Evolutionary conservation across 164 flowering plant species (phyloP).

Genomic region (Akebia trifoliata): DNA sequence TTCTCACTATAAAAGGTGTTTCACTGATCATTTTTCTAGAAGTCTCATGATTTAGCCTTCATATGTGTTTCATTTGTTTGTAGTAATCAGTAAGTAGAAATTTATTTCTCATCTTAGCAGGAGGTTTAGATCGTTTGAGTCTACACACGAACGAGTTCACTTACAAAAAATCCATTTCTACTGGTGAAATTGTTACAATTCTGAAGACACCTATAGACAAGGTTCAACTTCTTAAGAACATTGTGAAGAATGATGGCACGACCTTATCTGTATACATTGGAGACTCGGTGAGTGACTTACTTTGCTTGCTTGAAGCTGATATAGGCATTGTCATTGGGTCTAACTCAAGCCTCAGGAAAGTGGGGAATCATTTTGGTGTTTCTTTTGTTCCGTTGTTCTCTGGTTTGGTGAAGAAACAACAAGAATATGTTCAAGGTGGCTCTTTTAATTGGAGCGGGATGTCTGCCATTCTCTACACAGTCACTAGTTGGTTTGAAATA

Average conservation of each 20-base stretch:
- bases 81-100: too few relatives aligned
- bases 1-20: too few relatives aligned
- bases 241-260: constrained; percentile 13
- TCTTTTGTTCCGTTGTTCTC: constrained; percentile 30
- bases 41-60: too few relatives aligned
- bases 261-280: constrained; percentile 31
- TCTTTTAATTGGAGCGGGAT: constrained; percentile 22
- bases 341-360: constrained; percentile 27
- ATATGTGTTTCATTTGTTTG: too few relatives aligned
- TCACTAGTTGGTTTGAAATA: constrained; percentile 33
- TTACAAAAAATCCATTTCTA: constrained; percentile 29
- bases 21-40: too few relatives aligned
- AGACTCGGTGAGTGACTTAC: constrained; percentile 33
- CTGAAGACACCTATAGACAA: constrained; percentile 38
- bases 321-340: constrained; percentile 35
- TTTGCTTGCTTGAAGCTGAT: constrained; percentile 35
- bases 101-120: too few relatives aligned
- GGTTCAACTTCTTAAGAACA: constrained; percentile 22
- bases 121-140: constrained; percentile 25
- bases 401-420: constrained; percentile 32
- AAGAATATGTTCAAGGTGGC: constrained; percentile 15
- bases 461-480: constrained; percentile 31
- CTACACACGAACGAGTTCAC: constrained; percentile 33
- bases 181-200: constrained; percentile 26
- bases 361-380: constrained; percentile 29